Base-by-base conservation (phyloP, 2,329 filamentous ascomycete species). In the Nemania abortiva region DNA sequence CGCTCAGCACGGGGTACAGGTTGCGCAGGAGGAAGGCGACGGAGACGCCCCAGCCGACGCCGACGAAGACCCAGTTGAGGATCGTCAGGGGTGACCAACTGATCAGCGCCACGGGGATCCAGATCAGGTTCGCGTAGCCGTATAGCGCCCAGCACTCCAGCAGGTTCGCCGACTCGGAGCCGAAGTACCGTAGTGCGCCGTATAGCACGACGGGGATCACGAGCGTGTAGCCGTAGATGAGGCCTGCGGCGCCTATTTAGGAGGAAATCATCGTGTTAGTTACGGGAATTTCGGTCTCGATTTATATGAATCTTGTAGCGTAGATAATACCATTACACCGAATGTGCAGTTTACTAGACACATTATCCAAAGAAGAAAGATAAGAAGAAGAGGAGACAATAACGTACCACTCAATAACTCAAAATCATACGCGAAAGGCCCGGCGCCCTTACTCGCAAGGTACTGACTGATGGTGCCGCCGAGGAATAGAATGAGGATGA, bases 61-160 rank as follows among this genome's bases (percentile, higher is more conserved):
- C 94, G 18, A 98, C 95, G 80, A 99, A 97, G 20, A 94, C 89
- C 88, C 93, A 98, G 84, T 99, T 99, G 73, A 99, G 88, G 65
- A 94, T 89, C 63, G 89, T 90, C 75, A 98, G 84, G 62, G 92
- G 92, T 72, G 92, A 95, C 92, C 95, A 98, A 79, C 92, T 94
- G 74, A 98, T 93, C 71, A 97, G 83, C 56, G 96, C 95, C 52
- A 99, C 95, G 2, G 92, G 93, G 75, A 99, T 95, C 96, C 96
- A 99, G 78, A 99, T 93, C 77, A 99, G 85, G 83, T 99, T 99
- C 66, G 92, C 89, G 84, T 99, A 99, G 63, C 96, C 96, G 81
- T 98, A 99, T 42, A 99, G 85, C 68, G 94, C 93, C 90, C 93
- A 95, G 85, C 94, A 97, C 84, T 99, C 96, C 74, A 99, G 88